Conservation (phyloP, 306 rosid species). For the Prunus mira region DNA sequence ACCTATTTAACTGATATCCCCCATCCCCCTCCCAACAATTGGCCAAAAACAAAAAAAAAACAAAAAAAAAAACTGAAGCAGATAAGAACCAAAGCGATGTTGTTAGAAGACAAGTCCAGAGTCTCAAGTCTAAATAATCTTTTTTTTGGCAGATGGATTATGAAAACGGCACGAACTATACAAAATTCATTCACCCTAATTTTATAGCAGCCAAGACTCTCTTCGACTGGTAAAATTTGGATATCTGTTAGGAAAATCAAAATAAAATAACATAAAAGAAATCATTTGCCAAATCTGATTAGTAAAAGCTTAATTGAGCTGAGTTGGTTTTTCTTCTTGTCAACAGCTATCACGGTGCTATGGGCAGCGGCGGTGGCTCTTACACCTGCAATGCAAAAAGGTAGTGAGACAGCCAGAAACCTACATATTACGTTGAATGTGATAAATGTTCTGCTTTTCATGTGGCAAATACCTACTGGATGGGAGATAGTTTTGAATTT, state of each 20-base stretch:
- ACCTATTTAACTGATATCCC: too few relatives aligned
- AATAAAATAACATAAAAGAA: not conserved
- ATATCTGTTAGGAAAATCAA: not conserved
- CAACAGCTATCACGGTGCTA: slow-evolving; percentile 65
- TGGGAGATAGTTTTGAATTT: slow-evolving; percentile 59
- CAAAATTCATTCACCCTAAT: too few relatives aligned
- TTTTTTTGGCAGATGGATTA: too few relatives aligned
- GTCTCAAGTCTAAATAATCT: too few relatives aligned
- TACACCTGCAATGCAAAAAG: slow-evolving; percentile 90
- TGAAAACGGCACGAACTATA: too few relatives aligned
- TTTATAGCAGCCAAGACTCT: too few relatives aligned
- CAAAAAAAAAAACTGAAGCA: too few relatives aligned
- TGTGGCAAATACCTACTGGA: slow-evolving; percentile 90
- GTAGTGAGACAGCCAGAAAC: slow-evolving; percentile 88
- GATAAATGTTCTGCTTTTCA: slow-evolving; percentile 64
- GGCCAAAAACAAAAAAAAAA: too few relatives aligned
- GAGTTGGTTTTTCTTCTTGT: not conserved
- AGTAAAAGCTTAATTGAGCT: not conserved
- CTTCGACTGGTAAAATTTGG: slow-evolving; percentile 33
- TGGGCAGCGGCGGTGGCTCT: slow-evolving; percentile 96
- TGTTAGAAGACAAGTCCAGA: too few relatives aligned
- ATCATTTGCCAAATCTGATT: not conserved
- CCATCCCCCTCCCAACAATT: too few relatives aligned
- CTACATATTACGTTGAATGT: slow-evolving; percentile 80
- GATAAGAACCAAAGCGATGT: too few relatives aligned